Evolutionary conservation across 2,329 filamentous ascomycete genomes (phyloP).

Genomic region (Cercospora sp.): DNA sequence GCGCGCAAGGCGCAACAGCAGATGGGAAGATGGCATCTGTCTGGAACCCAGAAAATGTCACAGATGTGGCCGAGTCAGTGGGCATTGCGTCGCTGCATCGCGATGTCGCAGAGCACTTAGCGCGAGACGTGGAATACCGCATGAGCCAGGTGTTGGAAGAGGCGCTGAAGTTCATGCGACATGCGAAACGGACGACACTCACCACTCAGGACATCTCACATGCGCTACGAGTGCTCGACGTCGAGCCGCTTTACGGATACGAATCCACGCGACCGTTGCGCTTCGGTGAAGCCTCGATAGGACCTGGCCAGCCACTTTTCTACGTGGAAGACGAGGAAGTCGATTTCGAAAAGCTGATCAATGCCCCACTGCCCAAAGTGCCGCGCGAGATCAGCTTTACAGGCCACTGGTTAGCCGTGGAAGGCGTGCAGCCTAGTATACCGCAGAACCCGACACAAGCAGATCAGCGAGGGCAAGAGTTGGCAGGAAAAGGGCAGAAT

Average conservation of each 20-base stretch:
- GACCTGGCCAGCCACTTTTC: conserved; percentile 89
- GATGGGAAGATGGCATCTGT: conserved; percentile 53
- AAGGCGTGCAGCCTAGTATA: conserved; percentile 94
- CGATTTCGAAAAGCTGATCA: conserved; percentile 98
- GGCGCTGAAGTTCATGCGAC: conserved; percentile 93
- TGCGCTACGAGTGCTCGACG: conserved; percentile 81
- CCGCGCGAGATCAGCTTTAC: conserved; percentile 91
- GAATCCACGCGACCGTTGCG: conserved; percentile 85
- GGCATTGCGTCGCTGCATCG: conserved; percentile 80
- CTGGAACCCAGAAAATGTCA: conserved; percentile 96
- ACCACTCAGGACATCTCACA: conserved; percentile 87
- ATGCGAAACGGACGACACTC: conserved; percentile 79
- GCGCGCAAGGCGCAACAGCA: not conserved
- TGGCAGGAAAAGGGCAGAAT: conserved; percentile 85
- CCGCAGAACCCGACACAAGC: conserved; percentile 82
- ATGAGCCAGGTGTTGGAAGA: conserved; percentile 92
- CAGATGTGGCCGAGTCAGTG: conserved; percentile 93
- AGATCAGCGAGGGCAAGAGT: conserved; percentile 79
- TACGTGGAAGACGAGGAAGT: conserved; percentile 99
- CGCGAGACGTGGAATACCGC: conserved; percentile 93
- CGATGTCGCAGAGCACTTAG: conserved; percentile 82
- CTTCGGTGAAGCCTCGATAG: conserved; percentile 91
- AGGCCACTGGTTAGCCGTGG: conserved; percentile 95
- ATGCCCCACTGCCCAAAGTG: conserved; percentile 90
- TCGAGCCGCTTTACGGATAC: conserved; percentile 95